These are phyloP conservation scores for Quercus bicolor DNA, from an alignment of 306 rosid species.

Conservation along the genomic window DNA sequence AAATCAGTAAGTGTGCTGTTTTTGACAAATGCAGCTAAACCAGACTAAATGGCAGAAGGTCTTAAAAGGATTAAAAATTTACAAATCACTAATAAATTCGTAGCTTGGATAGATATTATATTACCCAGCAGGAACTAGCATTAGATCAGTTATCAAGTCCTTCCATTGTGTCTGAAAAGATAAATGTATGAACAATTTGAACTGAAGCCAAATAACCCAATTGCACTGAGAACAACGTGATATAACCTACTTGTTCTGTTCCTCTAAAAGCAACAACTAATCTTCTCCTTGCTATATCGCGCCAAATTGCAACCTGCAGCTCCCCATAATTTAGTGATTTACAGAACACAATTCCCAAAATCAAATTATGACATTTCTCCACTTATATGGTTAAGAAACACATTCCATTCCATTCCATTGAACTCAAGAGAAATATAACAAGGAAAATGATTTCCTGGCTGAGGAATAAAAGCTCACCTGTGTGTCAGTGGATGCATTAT, in stretches of 20 bases:
- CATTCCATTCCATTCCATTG: background rate
- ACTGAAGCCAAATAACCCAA: background rate
- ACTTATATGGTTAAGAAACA: conserved; percentile 10
- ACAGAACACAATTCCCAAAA: conserved; percentile 20
- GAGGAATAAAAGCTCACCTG: conserved; percentile 54
- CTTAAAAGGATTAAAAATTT: background rate
- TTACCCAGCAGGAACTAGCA: conserved; percentile 90
- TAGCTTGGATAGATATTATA: conserved; percentile 20
- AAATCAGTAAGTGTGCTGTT: background rate
- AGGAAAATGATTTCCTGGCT: conserved; percentile 12
- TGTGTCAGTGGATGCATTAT: conserved; percentile 78
- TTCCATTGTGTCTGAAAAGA: conserved; percentile 79
- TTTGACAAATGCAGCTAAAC: background rate
- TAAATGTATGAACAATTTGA: conserved; percentile 18
- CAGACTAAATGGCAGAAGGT: background rate
- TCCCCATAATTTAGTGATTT: conserved; percentile 22
- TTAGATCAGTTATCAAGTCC: conserved; percentile 84
- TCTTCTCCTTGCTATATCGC: conserved; percentile 70
- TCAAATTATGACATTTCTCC: conserved; percentile 1
- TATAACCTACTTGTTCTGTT: conserved; percentile 76
- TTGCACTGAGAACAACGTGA: conserved; percentile 12
- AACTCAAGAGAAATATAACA: conserved; percentile 3
- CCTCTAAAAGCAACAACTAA: conserved; percentile 92
- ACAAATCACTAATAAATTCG: conserved; percentile 11
- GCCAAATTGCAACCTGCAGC: conserved; percentile 94